A percentile compares a stretch with the other conserved stretches of the same genome.
Evolutionary conservation across 163 green algal genomes (phyloP).

Genomic region (Volvox carteri): DNA sequence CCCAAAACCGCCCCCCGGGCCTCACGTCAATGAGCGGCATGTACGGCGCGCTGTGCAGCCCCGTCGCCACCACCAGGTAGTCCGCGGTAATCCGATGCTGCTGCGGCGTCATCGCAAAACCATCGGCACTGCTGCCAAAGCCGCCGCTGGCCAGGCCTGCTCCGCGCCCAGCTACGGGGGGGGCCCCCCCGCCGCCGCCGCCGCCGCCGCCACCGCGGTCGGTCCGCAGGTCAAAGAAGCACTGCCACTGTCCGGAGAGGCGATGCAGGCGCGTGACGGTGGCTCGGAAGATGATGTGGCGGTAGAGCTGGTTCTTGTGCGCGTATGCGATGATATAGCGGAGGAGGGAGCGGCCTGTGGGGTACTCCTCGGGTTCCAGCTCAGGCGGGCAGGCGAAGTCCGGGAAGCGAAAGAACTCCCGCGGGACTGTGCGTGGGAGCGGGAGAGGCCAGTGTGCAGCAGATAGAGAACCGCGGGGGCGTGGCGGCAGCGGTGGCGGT

Average conservation of each 20-base stretch:
- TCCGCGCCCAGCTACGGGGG: neutral
- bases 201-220: neutral
- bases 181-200: neutral
- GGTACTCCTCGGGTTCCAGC: constrained; percentile 49
- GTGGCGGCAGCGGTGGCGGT: neutral
- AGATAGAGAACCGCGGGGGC: no score
- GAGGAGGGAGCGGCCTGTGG: constrained; percentile 21
- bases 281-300: constrained; percentile 43
- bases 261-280: constrained; percentile 43
- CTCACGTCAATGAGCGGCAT: constrained; percentile 41
- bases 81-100: constrained; percentile 49
- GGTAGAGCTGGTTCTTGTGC: constrained; percentile 33
- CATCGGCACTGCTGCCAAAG: neutral
- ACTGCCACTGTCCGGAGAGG: constrained; percentile 41
- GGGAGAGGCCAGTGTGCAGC: no score
- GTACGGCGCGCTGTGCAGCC: constrained; percentile 44
- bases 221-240: constrained; percentile 33
- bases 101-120: neutral
- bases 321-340: constrained; percentile 50
- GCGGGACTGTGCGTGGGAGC: neutral
- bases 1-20: neutral
- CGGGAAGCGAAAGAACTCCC: constrained; percentile 46
- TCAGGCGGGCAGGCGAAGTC: constrained; percentile 39
- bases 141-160: neutral
- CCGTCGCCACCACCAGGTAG: constrained; percentile 49